phyloP scores from a whole-genome alignment of 257 asterid genomes.

The Gynochthodes officinalis region DNA sequence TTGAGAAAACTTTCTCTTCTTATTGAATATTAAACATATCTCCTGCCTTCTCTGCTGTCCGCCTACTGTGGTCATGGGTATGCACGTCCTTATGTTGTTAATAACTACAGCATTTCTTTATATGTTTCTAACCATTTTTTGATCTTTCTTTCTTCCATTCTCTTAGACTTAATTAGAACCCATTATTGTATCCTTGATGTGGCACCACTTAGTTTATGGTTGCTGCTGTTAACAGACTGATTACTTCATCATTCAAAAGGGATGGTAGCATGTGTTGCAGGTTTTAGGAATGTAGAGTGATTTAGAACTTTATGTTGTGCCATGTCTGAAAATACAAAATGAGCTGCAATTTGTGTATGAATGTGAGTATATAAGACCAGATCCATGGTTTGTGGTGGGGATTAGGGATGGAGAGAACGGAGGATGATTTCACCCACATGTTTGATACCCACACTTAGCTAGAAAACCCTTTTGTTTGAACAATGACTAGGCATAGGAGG shows the following conservation, averaged over 20 bases:
- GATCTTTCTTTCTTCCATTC: neutral
- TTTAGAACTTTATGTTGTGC: neutral
- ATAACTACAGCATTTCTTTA: neutral
- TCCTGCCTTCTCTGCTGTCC: neutral
- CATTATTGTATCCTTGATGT: neutral
- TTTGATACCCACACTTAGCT: too few species aligned
- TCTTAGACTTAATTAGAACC: neutral
- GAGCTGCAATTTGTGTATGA: neutral
- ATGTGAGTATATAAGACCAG: too few species aligned
- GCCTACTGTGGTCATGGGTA: neutral
- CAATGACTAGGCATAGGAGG: neutral
- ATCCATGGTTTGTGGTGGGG: neutral
- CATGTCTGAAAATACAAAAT: neutral
- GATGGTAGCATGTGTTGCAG: neutral
- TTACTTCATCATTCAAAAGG: neutral
- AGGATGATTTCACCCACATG: neutral
- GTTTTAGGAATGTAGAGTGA: neutral
- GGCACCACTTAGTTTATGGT: neutral
- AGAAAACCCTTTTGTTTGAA: neutral
- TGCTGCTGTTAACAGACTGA: neutral
- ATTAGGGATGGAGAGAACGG: neutral
- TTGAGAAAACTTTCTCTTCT: constrained; percentile 1
- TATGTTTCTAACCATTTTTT: neutral
- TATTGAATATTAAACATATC: neutral
- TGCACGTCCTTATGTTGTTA: neutral